phyloP scores from a whole-genome alignment of 768 basidiomycete genomes.

The Tulasnella sp. region DNA sequence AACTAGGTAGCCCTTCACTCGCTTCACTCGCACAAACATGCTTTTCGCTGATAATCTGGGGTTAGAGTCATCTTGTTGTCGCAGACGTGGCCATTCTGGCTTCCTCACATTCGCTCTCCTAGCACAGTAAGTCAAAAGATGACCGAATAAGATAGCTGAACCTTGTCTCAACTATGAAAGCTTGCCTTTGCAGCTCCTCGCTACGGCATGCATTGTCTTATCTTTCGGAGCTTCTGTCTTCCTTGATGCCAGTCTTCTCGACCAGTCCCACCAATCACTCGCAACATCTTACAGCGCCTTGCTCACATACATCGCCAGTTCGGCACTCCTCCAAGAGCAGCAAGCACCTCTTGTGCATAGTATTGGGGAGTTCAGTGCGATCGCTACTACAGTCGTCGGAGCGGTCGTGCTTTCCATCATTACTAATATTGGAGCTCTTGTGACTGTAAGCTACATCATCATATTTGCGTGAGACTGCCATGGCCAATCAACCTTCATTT shows the following conservation, averaged over 20 bases:
- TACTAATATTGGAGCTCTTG: background rate
- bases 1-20: conserved; percentile 39
- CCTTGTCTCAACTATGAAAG: background rate
- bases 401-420: background rate
- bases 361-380: background rate
- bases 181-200: conserved; percentile 34
- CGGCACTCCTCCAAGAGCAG: background rate
- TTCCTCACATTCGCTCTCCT: conserved; percentile 40
- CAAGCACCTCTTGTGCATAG: background rate
- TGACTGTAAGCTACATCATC: background rate
- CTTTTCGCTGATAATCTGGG: conserved; percentile 5
- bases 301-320: conserved; percentile 37
- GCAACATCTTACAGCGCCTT: conserved; percentile 48
- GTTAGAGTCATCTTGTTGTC: conserved; percentile 55
- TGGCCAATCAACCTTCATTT: no score
- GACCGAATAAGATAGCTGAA: background rate
- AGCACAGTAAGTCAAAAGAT: conserved; percentile 40
- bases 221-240: conserved; percentile 47
- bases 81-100: conserved; percentile 60
- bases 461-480: background rate
- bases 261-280: conserved; percentile 31
- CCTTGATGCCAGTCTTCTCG: conserved; percentile 40
- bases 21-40: background rate
- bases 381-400: background rate
- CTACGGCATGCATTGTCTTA: conserved; percentile 35